Evolutionary conservation across 768 basidiomycete genomes (phyloP), one percentile per base, ranked within the genome.

Genomic region (Termitomyces sp.): DNA sequence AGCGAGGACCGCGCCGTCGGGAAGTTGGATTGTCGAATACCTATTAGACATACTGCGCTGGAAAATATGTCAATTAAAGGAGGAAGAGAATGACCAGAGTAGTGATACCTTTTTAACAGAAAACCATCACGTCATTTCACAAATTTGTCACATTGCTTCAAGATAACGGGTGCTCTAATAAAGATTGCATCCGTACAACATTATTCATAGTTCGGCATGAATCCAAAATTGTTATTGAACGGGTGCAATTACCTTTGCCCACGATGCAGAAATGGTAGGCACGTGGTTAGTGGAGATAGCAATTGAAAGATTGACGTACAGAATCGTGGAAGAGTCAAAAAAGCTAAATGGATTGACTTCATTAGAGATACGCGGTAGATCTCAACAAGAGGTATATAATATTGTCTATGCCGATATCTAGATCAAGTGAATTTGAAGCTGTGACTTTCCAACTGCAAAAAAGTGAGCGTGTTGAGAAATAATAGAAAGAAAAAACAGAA

Each of bases 401-500:
- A 37, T 46, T 29, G 32, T 62, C 56, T 60, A 54, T n/a, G 47
- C 51, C 31, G 40, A 62, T 25, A 25, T 57, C 56, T 60, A 48
- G 36, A 57, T 70, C 62, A 68, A 63, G 65, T 77, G 67, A 96
- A 96, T 70, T 92, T 96, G 80, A 94, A 92, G 69, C 92, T 95
- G 72, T 92, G 91, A 61, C 85, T 90, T 66, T 86, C 74, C 83
- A 96, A 78, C 89, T 94, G 62, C 37, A 59, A 38, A 47, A 64
- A 7, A 43, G 37, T 61, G 20, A 61, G 29, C 49, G 57, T 34
- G 60, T 34, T 50, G 42, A 42, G 15, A 56, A 40, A 43, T 42
- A 40, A 43, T 42, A 6, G 40, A 40, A 17, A 14, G 53, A 60
- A 31, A 36, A 54, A 32, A 54, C 29, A 57, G 11, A 42, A 57